Evolutionary conservation across 768 basidiomycete species (phyloP).

Genomic region (Phaeolepiota aurea): DNA sequence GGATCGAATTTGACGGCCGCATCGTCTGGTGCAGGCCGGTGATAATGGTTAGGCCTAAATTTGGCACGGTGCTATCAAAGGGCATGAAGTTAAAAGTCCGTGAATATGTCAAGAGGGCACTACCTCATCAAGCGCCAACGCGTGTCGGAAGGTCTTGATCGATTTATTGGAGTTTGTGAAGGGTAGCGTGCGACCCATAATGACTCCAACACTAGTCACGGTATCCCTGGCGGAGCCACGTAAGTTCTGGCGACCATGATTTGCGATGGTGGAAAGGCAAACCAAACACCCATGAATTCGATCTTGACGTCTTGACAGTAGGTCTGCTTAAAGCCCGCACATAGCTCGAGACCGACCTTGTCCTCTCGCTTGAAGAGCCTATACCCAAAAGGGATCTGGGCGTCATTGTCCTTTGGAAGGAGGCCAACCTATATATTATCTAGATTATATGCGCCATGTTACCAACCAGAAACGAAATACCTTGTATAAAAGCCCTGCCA

Average conservation of each 20-base stretch:
- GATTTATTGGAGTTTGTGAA: conserved; percentile 56
- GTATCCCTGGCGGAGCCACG: conserved; percentile 54
- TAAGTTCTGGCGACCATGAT: background rate
- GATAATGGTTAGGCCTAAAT: conserved; percentile 58
- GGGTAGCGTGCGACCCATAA: conserved; percentile 54
- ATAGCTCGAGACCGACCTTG: conserved; percentile 31
- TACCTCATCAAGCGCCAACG: conserved; percentile 72
- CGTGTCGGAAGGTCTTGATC: conserved; percentile 71
- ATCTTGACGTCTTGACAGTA: conserved; percentile 61
- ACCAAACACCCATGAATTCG: conserved; percentile 82
- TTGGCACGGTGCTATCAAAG: conserved; percentile 50
- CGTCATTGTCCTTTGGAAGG: conserved; percentile 54
- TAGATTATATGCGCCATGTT: background rate
- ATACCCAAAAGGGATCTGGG: conserved; percentile 71
- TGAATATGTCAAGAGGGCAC: conserved; percentile 6
- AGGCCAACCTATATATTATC: conserved; percentile 53
- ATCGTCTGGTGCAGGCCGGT: conserved; percentile 27
- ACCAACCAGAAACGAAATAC: conserved; percentile 16
- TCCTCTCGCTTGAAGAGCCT: conserved; percentile 56
- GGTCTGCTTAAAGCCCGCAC: conserved; percentile 62
- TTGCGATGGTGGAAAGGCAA: conserved; percentile 8
- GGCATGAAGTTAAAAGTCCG: background rate
- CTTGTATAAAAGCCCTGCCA: conserved; percentile 71
- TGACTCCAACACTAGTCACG: conserved; percentile 64
- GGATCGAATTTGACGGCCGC: conserved; percentile 16